Base-by-base conservation (phyloP, 2,329 filamentous ascomycete genomes). In the Phoma sp. region DNA sequence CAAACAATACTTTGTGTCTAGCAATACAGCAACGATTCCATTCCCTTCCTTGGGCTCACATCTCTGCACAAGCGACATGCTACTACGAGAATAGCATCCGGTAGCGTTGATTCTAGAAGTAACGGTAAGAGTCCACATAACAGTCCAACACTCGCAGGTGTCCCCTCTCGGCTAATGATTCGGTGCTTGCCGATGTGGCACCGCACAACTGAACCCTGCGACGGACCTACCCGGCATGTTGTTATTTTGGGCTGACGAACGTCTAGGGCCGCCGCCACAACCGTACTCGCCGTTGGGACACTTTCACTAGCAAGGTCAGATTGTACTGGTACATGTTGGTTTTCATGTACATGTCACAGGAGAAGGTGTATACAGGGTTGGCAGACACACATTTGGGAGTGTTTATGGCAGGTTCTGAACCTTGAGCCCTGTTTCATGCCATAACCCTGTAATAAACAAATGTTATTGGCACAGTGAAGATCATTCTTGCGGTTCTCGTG, bases 231-330 rank as follows among this genome's bases (percentile, higher is more conserved):
- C 45, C 51, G 43, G n/a, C 18, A 12, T 38, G 17, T 33, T 29
- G 45, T 39, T 48, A 48, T 54, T 54, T 48, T 32, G 5, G 23
- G 45, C 23, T 18, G 25, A n/a, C 20, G 33, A 28, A 53, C 18
- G 7, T 21, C 49, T 12, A 34, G 15, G 28, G 17, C 28, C 17
- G 26, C 18, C 17, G 2, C 6, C 28, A 14, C 3, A 45, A n/a
- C 34, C 20, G 32, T 14, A 32, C 42, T 5, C 33, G 14, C 17
- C 30, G 14, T 28, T 28, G n/a, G 30, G 10, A 20, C 21, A 30
- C 14, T 33, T 29, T 33, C 15, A 15, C n/a, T 1, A 30, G 20
- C 9, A 23, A 37, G 34, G 5, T 20, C 28, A 23, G 23, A 17
- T 20, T 12, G 17, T 15, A 29, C 7, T 21, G 4, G 2, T 33